A percentile compares a stretch with the other conserved stretches of the same genome.
Conservation (phyloP, 495 filamentous ascomycete species). For the Podospora bellae-mahoneyi region DNA sequence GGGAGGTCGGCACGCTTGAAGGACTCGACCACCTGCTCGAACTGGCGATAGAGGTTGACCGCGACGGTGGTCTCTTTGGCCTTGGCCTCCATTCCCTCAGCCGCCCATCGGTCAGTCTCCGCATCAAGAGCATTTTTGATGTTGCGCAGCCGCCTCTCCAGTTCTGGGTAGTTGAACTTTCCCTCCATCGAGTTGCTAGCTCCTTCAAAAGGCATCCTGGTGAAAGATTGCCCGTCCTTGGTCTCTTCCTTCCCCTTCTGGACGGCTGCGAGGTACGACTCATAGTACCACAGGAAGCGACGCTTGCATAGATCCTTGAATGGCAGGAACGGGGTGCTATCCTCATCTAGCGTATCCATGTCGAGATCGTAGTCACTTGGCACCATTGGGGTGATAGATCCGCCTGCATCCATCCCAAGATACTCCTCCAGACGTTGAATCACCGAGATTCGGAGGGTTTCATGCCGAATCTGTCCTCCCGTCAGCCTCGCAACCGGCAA, state of each 20-base stretch:
- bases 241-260: conserved; percentile 57
- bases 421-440: conserved; percentile 81
- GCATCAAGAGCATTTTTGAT: conserved; percentile 66
- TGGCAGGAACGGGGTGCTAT: conserved; percentile 59
- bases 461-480: conserved; percentile 72
- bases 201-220: conserved; percentile 81
- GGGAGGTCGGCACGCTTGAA: conserved; percentile 66
- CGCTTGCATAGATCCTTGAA: conserved; percentile 90
- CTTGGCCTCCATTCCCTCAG: conserved; percentile 60
- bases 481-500: conserved; percentile 13
- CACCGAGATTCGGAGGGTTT: conserved; percentile 81
- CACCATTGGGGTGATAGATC: conserved; percentile 32
- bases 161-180: conserved; percentile 74
- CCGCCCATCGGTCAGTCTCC: conserved; percentile 70
- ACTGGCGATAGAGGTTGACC: conserved; percentile 76
- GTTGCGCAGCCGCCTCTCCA: conserved; percentile 62
- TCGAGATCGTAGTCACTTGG: conserved; percentile 48
- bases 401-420: conserved; percentile 59
- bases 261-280: conserved; percentile 73
- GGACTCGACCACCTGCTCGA: conserved; percentile 73
- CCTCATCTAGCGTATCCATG: conserved; percentile 54
- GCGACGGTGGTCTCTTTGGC: conserved; percentile 70
- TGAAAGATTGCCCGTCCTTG: conserved; percentile 60
- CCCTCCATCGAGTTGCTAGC: conserved; percentile 80
- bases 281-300: conserved; percentile 93